phyloP scores from a whole-genome alignment of 116 monocot species.

The Zostera marina region DNA sequence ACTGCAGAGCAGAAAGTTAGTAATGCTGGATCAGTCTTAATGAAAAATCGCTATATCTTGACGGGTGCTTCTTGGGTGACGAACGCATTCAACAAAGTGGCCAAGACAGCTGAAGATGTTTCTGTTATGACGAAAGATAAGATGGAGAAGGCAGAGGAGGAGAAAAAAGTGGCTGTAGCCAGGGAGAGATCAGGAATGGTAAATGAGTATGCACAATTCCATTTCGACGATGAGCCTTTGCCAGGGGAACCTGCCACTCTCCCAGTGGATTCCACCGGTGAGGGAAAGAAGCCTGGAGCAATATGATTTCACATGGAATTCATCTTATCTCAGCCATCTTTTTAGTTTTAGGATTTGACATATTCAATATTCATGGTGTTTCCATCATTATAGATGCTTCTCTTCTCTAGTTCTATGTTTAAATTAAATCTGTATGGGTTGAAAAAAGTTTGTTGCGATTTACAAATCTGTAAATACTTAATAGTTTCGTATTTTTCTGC shows the following conservation, averaged over 20 bases:
- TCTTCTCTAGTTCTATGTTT: too few species aligned
- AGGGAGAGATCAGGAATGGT: slow-evolving; percentile 26
- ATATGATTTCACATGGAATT: slow-evolving; percentile 1
- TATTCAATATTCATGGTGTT: too few species aligned
- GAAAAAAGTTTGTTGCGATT: too few species aligned
- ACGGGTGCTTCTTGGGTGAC: slow-evolving; percentile 50
- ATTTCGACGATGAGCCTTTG: slow-evolving; percentile 25
- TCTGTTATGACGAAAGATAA: slow-evolving; percentile 45
- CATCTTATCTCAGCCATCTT: not conserved
- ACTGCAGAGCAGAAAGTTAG: slow-evolving; percentile 48
- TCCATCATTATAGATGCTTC: too few species aligned
- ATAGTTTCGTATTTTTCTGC: too few species aligned
- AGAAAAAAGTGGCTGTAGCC: slow-evolving; percentile 21
- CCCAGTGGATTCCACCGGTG: slow-evolving; percentile 18
- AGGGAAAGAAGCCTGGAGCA: slow-evolving; percentile 3
- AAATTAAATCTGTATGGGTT: too few species aligned
- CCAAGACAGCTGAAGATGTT: slow-evolving; percentile 44
- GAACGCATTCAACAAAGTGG: slow-evolving; percentile 24
- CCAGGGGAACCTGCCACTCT: slow-evolving; percentile 25
- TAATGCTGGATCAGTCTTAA: slow-evolving; percentile 21
- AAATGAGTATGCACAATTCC: slow-evolving; percentile 28
- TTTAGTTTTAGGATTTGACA: too few species aligned
- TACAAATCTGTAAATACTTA: too few species aligned
- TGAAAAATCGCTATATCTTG: slow-evolving; percentile 35
- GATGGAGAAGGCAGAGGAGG: slow-evolving; percentile 36